phyloP scores from a whole-genome alignment of 371 early-diverging fungal genomes.

The Lichtheimia ornata region DNA sequence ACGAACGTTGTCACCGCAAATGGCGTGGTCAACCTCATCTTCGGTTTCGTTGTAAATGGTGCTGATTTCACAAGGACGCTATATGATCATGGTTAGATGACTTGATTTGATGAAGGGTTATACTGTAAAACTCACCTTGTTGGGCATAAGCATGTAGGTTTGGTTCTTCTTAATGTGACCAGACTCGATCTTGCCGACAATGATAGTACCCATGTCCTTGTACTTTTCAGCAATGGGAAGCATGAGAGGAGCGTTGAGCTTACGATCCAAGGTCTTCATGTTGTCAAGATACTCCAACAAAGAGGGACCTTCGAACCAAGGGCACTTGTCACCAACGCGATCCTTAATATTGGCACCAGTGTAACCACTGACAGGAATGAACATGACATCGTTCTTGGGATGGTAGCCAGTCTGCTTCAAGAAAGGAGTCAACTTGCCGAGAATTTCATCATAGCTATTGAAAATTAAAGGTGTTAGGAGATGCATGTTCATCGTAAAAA shows the following conservation, averaged over 20 bases:
- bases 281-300: conserved; percentile 86
- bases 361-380: conserved; percentile 94
- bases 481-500: neutral
- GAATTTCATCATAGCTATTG: conserved; percentile 83
- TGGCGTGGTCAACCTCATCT: conserved; percentile 76
- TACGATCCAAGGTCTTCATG: conserved; percentile 81
- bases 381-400: conserved; percentile 83
- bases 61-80: conserved; percentile 69
- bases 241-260: conserved; percentile 84
- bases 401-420: conserved; percentile 91
- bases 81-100: neutral
- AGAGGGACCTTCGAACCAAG: conserved; percentile 92
- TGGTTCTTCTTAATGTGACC: conserved; percentile 89
- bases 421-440: conserved; percentile 85
- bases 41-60: conserved; percentile 85
- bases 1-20: conserved; percentile 93
- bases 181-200: conserved; percentile 95
- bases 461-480: neutral
- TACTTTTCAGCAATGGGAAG: conserved; percentile 94
- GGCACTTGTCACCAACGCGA: conserved; percentile 55
- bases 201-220: conserved; percentile 96
- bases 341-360: conserved; percentile 97
- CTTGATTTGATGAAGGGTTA: neutral
- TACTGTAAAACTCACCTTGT: conserved; percentile 56
- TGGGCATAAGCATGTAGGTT: conserved; percentile 88